Evolutionary conservation across 371 early-diverging fungal species (phyloP), one percentile per base, ranked within the genome.

Genomic region (Mucor saturninus): DNA sequence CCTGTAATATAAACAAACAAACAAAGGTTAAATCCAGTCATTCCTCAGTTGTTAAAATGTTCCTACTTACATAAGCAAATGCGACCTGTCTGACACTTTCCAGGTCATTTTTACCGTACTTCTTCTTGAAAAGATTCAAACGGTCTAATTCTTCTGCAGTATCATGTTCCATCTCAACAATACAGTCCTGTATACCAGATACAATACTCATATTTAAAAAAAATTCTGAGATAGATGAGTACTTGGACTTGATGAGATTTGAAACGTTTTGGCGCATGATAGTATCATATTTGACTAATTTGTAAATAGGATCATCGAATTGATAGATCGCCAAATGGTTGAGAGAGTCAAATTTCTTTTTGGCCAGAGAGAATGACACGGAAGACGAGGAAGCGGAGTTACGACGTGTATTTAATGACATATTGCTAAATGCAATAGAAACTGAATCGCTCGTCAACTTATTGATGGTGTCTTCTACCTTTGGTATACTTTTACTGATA

Each of bases 321-420:
- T 93, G 90, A 45, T 89, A 85, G 11, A 80, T 73, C 0, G 87
- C 84, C 14, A 93, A 72, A 45, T 86, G 86, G 11, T 80, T 71
- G 26, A 92, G 75, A 1, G 90, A 83, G 21, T 84, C 83, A 4
- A 89, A 63, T 4, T 73, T 80, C 13, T 84, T 78, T 21, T 66
- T 71, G 11, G 76, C 62, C 3, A 21, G 0, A 1, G 35, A 35
- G 6, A 35, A 6, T 35, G 35, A 35, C 6, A 35, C 35, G 8
- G 35, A 13, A 13, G 59, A 15, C 29, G 52, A 6, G 49, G 15
- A 39, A 46, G 32, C 26, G 21, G 35, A 8, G 1, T 35, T 8
- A 35, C 35, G 35, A 35, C 35, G 43, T 42, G 43, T 14, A 10
- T 10, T 10, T 21, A 21, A 21, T 6, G 54, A 56, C 2, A 65